These are phyloP conservation scores for Ogataea paradorogensis DNA, from an alignment of 805 yeast genomes.

Conservation along the genomic window DNA sequence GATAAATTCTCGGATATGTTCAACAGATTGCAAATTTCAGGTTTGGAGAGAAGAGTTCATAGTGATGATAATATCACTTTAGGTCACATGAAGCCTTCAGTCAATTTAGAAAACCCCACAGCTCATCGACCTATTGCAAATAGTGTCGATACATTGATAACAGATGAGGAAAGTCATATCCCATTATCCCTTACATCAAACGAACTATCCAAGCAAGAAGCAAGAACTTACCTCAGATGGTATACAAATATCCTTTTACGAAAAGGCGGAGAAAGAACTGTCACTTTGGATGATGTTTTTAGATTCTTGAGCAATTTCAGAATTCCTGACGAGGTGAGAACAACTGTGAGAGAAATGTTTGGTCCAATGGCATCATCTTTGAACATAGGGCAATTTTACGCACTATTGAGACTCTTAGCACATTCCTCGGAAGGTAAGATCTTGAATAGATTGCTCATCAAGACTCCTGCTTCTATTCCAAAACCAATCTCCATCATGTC, in stretches of 20 bases:
- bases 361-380: slow-evolving; percentile 56
- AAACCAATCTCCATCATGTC: slow-evolving; percentile 76
- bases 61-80: slow-evolving; percentile 24
- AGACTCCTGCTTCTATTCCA: slow-evolving; percentile 63
- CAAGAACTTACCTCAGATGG: slow-evolving; percentile 88
- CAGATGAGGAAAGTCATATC: slow-evolving; percentile 39
- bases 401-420: slow-evolving; percentile 73
- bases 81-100: slow-evolving; percentile 2
- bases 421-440: slow-evolving; percentile 53
- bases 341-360: slow-evolving; percentile 48
- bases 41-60: slow-evolving; percentile 15
- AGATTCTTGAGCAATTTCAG: slow-evolving; percentile 75
- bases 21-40: slow-evolving; percentile 18
- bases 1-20: slow-evolving; percentile 25
- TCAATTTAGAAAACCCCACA: neutral
- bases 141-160: slow-evolving; percentile 28
- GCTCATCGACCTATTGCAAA: slow-evolving; percentile 19
- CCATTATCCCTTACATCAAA: slow-evolving; percentile 64
- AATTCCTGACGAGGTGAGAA: slow-evolving; percentile 48
- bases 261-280: slow-evolving; percentile 55
- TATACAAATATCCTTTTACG: slow-evolving; percentile 78
- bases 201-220: slow-evolving; percentile 74
- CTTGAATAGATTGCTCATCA: slow-evolving; percentile 55
- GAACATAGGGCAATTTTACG: slow-evolving; percentile 89
- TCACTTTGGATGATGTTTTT: slow-evolving; percentile 75